These are phyloP conservation scores for Rhizopogon rudus DNA, from an alignment of 768 basidiomycete species.

Conservation along the genomic window DNA sequence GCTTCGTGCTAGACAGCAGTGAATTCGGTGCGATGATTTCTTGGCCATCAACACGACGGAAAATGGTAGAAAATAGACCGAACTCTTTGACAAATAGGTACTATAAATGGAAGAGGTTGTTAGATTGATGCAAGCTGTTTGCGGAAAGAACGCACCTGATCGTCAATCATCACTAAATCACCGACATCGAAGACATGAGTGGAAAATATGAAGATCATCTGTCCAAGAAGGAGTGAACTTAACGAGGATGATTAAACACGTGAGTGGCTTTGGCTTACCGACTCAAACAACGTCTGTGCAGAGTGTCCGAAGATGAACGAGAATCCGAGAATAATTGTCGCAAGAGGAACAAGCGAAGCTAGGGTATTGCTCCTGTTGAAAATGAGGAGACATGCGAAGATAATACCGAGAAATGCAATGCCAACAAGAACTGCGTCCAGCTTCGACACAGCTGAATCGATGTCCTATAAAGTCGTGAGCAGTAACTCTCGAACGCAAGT, in stretches of 20 bases:
- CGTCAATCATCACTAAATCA: constrained; percentile 78
- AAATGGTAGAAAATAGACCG: constrained; percentile 75
- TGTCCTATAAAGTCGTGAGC: constrained; percentile 42
- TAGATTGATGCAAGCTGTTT: background rate
- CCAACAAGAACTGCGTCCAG: constrained; percentile 69
- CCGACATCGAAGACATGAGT: constrained; percentile 86
- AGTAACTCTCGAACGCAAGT: background rate
- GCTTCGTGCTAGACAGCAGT: constrained; percentile 60
- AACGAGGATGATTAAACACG: background rate
- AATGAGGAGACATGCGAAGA: constrained; percentile 71
- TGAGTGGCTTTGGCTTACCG: constrained; percentile 34
- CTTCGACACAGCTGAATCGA: constrained; percentile 69
- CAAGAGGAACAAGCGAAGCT: constrained; percentile 71
- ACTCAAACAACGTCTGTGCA: constrained; percentile 74
- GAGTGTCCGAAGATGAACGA: constrained; percentile 85
- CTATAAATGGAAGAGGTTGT: background rate
- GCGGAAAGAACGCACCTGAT: constrained; percentile 36
- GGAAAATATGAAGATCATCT: constrained; percentile 83
- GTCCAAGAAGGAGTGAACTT: background rate
- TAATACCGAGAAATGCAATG: constrained; percentile 49
- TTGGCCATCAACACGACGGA: constrained; percentile 76
- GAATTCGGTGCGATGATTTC: constrained; percentile 78
- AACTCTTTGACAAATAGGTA: constrained; percentile 60
- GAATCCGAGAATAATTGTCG: constrained; percentile 77
- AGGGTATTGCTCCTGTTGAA: constrained; percentile 66